Evolutionary conservation across 176 grass and related monocot species (phyloP), one percentile per base, ranked within the genome.

Genomic region (Microstegium vimineum): DNA sequence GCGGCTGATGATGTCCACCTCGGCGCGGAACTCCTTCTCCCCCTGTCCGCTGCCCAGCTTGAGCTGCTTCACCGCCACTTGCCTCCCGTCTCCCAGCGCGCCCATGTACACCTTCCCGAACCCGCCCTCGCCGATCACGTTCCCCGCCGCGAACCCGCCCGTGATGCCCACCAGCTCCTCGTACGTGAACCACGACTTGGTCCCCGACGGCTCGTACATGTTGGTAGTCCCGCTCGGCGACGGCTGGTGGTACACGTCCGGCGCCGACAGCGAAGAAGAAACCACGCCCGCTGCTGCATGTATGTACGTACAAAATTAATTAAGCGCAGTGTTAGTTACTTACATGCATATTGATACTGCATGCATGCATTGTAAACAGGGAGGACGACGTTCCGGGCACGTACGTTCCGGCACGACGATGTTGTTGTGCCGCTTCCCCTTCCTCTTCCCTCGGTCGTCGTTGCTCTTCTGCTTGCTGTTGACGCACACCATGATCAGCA

Each of bases 1-100:
- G 72, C 94, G 92, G 79, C 87, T 87, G 75, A 97, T 97, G 88
- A 92, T 97, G 25, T 94, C 92, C 71, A 97, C 81, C 83, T 97
- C 94, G 5, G 88, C 88, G 25, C 73, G 75, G 62, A 97, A 90
- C 81, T 92, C 94, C 75, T 84, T 84, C 63, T 89, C 92, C 17
- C 92, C 90, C 74, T 95, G 93, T 8, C 85, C 84, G 45, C 93
- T 62, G 5, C 85, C 88, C 27, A 84, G 64, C 83, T 92, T 92
- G 62, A 94, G 92, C 64, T 94, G 92, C 78, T 97, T 97, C 86
- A 97, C 92, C 42, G 94, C 94, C 66, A 94, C 92, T 34, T 80
- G 73, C 71, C 93, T 78, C 71, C 90, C 94, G 77, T 89, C 86
- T 31, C 71, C 80, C 16, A 94, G 65, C 33, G 62, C 41, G 12